phyloP scores from a whole-genome alignment of 2,329 filamentous ascomycete genomes.

The Ceratocystiopsis brevicomis region DNA sequence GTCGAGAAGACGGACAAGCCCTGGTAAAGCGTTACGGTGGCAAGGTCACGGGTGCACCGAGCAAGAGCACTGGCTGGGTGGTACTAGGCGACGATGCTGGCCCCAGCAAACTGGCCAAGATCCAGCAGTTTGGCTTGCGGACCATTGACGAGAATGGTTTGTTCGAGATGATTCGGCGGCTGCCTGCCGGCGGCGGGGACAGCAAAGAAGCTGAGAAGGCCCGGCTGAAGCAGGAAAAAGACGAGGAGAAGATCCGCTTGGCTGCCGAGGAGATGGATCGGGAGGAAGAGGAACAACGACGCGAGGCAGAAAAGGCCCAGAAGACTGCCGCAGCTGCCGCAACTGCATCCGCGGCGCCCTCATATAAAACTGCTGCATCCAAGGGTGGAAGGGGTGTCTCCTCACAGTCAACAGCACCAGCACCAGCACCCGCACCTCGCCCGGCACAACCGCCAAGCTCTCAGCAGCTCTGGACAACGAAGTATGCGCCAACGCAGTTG shows the following conservation, averaged over 20 bases:
- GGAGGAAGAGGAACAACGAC: constrained; percentile 46
- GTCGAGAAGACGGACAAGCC: constrained; percentile 66
- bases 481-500: constrained; percentile 75
- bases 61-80: constrained; percentile 84
- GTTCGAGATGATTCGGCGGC: constrained; percentile 60
- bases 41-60: constrained; percentile 70
- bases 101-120: constrained; percentile 80
- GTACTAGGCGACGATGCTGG: constrained; percentile 83
- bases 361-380: constrained; percentile 1
- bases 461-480: constrained; percentile 69
- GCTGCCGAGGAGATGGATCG: constrained; percentile 72
- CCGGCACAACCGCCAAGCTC: constrained; percentile 20
- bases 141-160: constrained; percentile 89
- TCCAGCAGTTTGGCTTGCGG: constrained; percentile 60
- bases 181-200: constrained; percentile 74
- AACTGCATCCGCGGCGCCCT: constrained; percentile 23
- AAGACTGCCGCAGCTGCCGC: constrained; percentile 31
- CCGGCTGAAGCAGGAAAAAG: constrained; percentile 66
- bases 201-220: constrained; percentile 75
- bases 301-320: constrained; percentile 33
- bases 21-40: constrained; percentile 89
- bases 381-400: not conserved
- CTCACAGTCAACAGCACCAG: not conserved
- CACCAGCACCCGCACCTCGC: constrained; percentile 15
- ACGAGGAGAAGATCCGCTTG: constrained; percentile 63